Evolutionary conservation across 2,329 filamentous ascomycete genomes (phyloP), one percentile per base, ranked within the genome.

Genomic region (Colletotrichum sp.): DNA sequence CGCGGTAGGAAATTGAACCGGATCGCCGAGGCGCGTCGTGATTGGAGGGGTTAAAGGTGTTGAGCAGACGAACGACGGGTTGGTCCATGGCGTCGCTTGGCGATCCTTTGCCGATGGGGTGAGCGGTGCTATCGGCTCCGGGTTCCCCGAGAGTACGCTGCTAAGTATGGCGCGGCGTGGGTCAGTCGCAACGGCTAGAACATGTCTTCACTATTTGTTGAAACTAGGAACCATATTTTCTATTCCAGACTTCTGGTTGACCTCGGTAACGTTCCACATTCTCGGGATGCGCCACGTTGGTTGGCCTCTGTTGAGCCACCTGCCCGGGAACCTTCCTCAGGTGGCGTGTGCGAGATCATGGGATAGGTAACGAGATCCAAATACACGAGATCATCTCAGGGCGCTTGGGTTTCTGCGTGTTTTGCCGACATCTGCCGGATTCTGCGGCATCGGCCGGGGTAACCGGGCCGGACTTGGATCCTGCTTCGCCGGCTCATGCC

Each of bases 1-100:
- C 57, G 55, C 69, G 73, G 63, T 34, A 36, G 57, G 55, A 49
- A 26, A 73, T 76, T 69, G 57, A 24, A 64, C 69, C 73, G 72
- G 34, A 75, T 67, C 39, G 62, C 72, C 69, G 69, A 76, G 73
- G 13, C 21, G 36, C 39, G 26, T 49, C 26, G 44, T 76, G 73
- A 76, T 76, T 76, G 73, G 73, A 69, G 69, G 63, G 73, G 73
- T 8, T 76, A 76, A 72, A 24, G 18, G n/a, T 21, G 44, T 52
- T 15, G 32, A 18, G 57, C 28, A n/a, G 71, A 32, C 57, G 32
- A 32, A 32, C 5, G 30, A 24, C 18, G 30, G 60, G 10, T 62
- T 28, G 52, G 21, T 28, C 57, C 52, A 26, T 52, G 44, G 52
- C 49, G 52, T 16, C n/a, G 30, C 60, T 69, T 59, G 73, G 55